Evolutionary conservation across 129 eudicot genomes (phyloP).

Genomic region (Centrapalus pauciflorus): DNA sequence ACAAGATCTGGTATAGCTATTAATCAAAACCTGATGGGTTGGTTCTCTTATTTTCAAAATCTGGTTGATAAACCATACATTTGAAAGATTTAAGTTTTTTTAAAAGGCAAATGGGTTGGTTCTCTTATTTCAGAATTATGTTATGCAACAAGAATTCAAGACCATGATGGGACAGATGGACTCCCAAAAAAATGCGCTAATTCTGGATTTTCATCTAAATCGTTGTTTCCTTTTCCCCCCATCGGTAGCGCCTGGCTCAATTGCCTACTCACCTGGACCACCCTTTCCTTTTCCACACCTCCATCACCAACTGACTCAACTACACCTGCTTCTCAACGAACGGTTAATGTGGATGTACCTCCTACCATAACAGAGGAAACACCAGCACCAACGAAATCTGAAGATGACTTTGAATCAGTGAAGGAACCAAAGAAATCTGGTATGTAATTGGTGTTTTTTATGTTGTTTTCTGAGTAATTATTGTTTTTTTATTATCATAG

Average conservation of each 20-base stretch:
- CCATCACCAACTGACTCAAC: slow-evolving; percentile 37
- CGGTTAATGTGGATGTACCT: slow-evolving; percentile 63
- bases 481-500: too few relatives aligned
- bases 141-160: slow-evolving; percentile 96
- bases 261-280: slow-evolving; percentile 38
- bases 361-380: slow-evolving; percentile 51
- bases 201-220: slow-evolving; percentile 57
- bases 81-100: too few relatives aligned
- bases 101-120: too few relatives aligned
- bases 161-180: slow-evolving; percentile 84
- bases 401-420: slow-evolving; percentile 39
- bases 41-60: too few relatives aligned
- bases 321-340: slow-evolving; percentile 45
- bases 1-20: too few relatives aligned
- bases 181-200: slow-evolving; percentile 67
- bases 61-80: too few relatives aligned
- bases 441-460: slow-evolving; percentile 15
- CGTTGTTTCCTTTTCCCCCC: slow-evolving; percentile 72
- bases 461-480: too few relatives aligned
- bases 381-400: slow-evolving; percentile 28
- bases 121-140: slow-evolving; percentile 83
- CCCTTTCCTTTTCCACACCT: slow-evolving; percentile 66
- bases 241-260: slow-evolving; percentile 39
- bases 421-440: slow-evolving; percentile 69
- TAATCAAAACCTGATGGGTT: too few relatives aligned